Percentiles rank a stretch among this genome's conserved stretches.
Conservation (phyloP, 306 rosid species). For the Glycyrrhiza uralensis region DNA sequence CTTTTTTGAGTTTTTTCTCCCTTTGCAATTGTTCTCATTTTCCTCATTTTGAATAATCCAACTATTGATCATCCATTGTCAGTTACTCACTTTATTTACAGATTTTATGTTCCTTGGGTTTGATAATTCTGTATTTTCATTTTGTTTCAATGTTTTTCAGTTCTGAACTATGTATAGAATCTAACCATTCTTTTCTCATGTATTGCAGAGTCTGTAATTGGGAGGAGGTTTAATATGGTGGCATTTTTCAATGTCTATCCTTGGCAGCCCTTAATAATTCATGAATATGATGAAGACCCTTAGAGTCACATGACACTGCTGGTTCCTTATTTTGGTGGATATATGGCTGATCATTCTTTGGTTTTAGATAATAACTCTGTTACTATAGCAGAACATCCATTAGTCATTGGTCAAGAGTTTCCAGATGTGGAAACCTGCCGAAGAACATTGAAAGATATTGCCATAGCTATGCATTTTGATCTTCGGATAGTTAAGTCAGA, state of each 20-base stretch:
- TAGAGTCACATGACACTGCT: slow-evolving; percentile 48
- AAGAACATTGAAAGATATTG: slow-evolving; percentile 92
- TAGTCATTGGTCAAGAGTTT: slow-evolving; percentile 93
- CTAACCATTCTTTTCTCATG: slow-evolving; percentile 21
- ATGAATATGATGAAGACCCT: slow-evolving; percentile 39
- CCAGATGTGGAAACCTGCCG: slow-evolving; percentile 97
- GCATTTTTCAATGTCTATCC: slow-evolving; percentile 25
- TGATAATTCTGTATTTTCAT: not conserved
- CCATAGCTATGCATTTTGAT: slow-evolving; percentile 94
- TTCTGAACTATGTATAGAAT: slow-evolving; percentile 17
- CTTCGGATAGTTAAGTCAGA: slow-evolving; percentile 97
- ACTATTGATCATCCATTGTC: not conserved
- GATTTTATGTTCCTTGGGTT: not conserved
- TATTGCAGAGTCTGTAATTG: slow-evolving; percentile 31
- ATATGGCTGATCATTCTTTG: slow-evolving; percentile 74
- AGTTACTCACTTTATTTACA: slow-evolving; percentile 20
- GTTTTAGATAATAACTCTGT: slow-evolving; percentile 38
- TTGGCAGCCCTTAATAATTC: slow-evolving; percentile 31
- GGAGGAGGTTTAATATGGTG: slow-evolving; percentile 41
- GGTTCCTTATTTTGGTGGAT: slow-evolving; percentile 35
- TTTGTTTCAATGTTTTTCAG: slow-evolving; percentile 6
- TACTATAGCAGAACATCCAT: slow-evolving; percentile 42
- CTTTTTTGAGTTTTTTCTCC: not conserved
- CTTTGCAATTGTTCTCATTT: slow-evolving; percentile 11
- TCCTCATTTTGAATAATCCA: slow-evolving; percentile 18